Evolutionary conservation across 345 rosid genomes (phyloP).

Genomic region (Euclidium syriacum): DNA sequence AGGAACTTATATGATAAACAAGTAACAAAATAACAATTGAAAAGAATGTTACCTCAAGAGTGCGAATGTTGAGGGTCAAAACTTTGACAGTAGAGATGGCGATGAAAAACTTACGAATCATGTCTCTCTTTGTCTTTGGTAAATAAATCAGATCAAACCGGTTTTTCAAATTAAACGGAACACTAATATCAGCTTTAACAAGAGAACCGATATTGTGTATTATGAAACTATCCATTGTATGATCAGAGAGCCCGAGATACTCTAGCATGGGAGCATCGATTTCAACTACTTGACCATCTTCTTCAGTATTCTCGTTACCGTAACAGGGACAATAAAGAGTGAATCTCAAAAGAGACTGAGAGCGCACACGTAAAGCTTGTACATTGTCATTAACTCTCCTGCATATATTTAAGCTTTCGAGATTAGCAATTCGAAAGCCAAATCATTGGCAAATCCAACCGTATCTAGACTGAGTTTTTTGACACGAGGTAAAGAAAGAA

Average conservation of each 20-base stretch:
- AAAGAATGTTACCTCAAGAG: no score
- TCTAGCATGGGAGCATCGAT: background rate
- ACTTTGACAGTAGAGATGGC: background rate
- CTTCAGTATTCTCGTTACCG: no score
- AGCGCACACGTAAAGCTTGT: background rate
- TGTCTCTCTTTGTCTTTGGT: background rate
- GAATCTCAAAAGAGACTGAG: background rate
- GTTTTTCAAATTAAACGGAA: background rate
- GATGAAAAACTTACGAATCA: no score
- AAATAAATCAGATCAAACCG: background rate
- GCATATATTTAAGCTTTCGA: background rate
- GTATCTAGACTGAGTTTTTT: background rate
- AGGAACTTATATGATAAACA: no score
- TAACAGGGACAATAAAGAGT: background rate
- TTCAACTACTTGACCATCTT: background rate
- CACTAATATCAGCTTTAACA: background rate
- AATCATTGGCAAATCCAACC: background rate
- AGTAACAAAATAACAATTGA: no score
- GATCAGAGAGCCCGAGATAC: background rate
- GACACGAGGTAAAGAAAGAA: background rate
- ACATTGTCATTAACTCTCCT: background rate
- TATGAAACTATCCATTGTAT: background rate
- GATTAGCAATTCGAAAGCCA: background rate
- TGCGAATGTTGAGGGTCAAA: no score
- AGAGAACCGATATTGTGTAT: background rate